Conservation (phyloP, 805 yeast genomes). For the Wickerhamiella hasegawae region DNA sequence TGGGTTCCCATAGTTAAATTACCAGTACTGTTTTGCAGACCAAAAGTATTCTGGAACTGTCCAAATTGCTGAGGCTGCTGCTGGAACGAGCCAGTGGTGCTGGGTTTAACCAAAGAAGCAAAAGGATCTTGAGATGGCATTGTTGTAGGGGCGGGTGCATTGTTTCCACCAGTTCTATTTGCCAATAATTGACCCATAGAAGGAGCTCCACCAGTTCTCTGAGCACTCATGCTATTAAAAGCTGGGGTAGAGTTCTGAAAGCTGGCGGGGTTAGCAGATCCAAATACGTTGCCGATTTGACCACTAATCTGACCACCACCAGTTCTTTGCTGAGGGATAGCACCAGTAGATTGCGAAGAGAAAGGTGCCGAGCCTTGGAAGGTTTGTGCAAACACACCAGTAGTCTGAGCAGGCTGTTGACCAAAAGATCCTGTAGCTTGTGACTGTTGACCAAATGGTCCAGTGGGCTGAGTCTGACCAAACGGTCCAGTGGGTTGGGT, state of each 20-base stretch:
- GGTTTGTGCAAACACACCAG: constrained; percentile 11
- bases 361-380: constrained; percentile 20
- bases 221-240: neutral
- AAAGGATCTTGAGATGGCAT: no score
- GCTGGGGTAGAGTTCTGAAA: no score
- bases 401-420: constrained; percentile 5
- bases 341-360: constrained; percentile 2
- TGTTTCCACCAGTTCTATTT: neutral
- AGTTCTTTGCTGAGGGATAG: neutral
- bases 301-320: no score
- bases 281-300: no score
- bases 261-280: no score
- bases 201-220: neutral
- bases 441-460: constrained; percentile 4
- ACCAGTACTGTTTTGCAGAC: no score
- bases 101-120: neutral
- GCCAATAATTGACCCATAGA: neutral
- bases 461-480: constrained; percentile 9
- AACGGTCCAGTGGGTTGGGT: constrained; percentile 6
- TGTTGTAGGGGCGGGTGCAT: no score
- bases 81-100: no score
- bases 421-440: constrained; percentile 10
- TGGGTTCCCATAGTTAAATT: no score
- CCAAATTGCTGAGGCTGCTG: constrained; percentile 7
- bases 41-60: constrained; percentile 1